Base-by-base conservation (phyloP, 2,329 filamentous ascomycete genomes). In the Conoideocrella luteorostrata region DNA sequence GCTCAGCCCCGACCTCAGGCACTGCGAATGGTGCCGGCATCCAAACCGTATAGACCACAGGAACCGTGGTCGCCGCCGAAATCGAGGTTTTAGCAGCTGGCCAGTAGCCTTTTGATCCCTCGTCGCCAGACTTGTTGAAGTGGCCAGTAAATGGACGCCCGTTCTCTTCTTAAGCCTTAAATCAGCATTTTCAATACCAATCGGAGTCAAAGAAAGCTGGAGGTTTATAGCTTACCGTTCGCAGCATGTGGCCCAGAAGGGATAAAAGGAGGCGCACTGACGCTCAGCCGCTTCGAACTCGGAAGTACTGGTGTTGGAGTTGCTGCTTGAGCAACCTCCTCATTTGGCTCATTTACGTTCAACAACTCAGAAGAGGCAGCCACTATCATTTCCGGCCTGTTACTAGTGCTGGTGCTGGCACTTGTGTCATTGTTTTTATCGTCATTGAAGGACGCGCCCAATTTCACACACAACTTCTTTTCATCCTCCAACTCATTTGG, bases 381-480 rank as follows among this genome's bases (percentile, higher is more conserved):
- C n/a, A n/a, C n/a, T n/a, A n/a, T n/a, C n/a, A n/a, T n/a, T n/a
- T n/a, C n/a, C n/a, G n/a, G n/a, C n/a, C n/a, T n/a, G n/a, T n/a
- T n/a, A n/a, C n/a, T n/a, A n/a, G n/a, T n/a, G n/a, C n/a, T n/a
- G n/a, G n/a, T n/a, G n/a, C n/a, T n/a, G n/a, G n/a, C n/a, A n/a
- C n/a, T n/a, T n/a, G 22, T 10, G 13, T 35, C 30, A 20, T 42
- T 12, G 5, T 13, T 30, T 37, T 7, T 34, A 23, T 30, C n/a
- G 33, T 7, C 41, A 23, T 30, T 11, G 33, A 38, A 29, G 13
- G 12, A 2, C 28, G 15, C 24, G 12, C 20, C 12, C 15, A 7
- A n/a, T 17, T 38, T 47, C 12, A 29, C 33, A 20, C 45, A 43
- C 23, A 40, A 47, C 5, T n/a, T 13, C 18, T 35, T 28, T 4